Evolutionary conservation across 2,329 filamentous ascomycete species (phyloP), one percentile per base, ranked within the genome.

Genomic region (Hypomyces perniciosus): DNA sequence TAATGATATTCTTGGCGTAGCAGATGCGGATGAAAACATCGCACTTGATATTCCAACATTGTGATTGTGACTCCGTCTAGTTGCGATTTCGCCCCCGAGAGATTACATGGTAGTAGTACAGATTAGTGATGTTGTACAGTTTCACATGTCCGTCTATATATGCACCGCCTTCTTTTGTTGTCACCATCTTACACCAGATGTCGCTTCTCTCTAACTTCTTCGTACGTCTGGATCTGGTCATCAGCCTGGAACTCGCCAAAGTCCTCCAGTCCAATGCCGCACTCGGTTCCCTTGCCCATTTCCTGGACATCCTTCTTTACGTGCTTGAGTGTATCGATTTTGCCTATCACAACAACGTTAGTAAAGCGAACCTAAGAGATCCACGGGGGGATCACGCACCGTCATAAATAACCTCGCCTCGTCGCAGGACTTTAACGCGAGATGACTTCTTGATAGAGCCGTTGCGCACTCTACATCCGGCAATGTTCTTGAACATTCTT

Each of bases 271-370:
- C 82, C 84, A 58, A 99, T 85, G 58, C 93, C 93, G 62, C 93
- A 99, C 69, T 99, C 93, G n/a, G 79, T 82, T 52, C 90, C 91
- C 71, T 95, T 97, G 61, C 83, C 84, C 83, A 95, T 93, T 63
- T 96, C 89, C 42, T 76, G 74, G 30, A 93, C 88, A 57, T 96
- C 89, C 67, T 95, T 95, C 77, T 97, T 96, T 67, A 87, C 83
- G 62, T 95, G 88, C 72, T 93, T 96, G 52, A 99, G 81, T 1
- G 88, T 88, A 13, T 82, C 78, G 40, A 97, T 80, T 46, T 78
- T 78, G 57, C 91, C 92, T 96, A 52, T 33, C 30, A 12, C 2
- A 5, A 8, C 31, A 27, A 28, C 5, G 29, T 49, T 29, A 50
- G 46, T 20, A 20, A 20, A 20, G 3, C 20, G 20, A 20, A 3